A percentile compares a stretch with the other conserved stretches of the same genome.
phyloP scores from a whole-genome alignment of 192 early-diverging fungal genomes.

The Podila horticola region DNA sequence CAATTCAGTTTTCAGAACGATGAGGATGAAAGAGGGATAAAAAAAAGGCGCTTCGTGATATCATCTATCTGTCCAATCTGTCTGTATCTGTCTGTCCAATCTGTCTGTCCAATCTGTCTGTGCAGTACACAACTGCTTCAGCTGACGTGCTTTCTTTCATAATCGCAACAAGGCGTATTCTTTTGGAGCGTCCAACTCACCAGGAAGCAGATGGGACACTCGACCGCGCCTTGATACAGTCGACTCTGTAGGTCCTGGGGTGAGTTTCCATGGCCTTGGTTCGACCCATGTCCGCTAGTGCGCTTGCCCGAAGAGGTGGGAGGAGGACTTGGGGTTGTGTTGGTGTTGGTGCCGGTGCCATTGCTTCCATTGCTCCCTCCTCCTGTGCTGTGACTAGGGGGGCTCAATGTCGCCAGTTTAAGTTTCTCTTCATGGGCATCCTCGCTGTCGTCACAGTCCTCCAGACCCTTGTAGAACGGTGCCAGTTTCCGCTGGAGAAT shows the following conservation, averaged over 20 bases:
- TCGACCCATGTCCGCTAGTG: background rate
- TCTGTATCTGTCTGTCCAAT: too few species aligned
- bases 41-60: too few species aligned
- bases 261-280: too few species aligned
- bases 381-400: constrained; percentile 1
- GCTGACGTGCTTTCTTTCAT: constrained; percentile 3
- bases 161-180: background rate
- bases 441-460: constrained; percentile 66
- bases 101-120: too few species aligned
- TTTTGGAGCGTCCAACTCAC: constrained; percentile 54
- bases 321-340: constrained; percentile 10
- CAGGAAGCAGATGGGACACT: constrained; percentile 96
- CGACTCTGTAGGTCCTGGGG: constrained; percentile 13
- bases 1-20: too few species aligned
- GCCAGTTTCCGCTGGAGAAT: constrained; percentile 80
- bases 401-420: constrained; percentile 1
- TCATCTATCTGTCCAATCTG: too few species aligned
- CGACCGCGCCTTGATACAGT: constrained; percentile 74
- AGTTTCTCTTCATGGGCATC: constrained; percentile 49
- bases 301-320: constrained; percentile 11
- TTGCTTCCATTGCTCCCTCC: constrained; percentile 29
- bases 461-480: constrained; percentile 89
- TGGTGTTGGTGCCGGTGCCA: background rate
- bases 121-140: background rate
- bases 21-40: too few species aligned